Evolutionary conservation across 768 basidiomycete genomes (phyloP).

Genomic region (Tulasnella calospora): DNA sequence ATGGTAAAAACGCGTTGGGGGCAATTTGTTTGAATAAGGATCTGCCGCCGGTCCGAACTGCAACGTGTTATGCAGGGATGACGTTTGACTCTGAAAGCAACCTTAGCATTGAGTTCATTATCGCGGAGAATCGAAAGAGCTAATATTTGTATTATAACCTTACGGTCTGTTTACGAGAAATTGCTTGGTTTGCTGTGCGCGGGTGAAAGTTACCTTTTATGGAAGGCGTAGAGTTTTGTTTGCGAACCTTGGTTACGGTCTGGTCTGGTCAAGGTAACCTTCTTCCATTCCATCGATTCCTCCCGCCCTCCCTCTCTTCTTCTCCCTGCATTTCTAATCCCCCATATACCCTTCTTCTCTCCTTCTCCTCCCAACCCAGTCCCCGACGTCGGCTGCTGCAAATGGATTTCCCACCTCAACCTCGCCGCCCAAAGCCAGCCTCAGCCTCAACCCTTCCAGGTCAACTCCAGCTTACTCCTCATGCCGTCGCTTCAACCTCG

Average conservation of each 20-base stretch:
- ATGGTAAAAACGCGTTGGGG: not conserved
- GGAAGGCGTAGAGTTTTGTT: not conserved
- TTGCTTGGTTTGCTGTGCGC: not conserved
- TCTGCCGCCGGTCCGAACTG: not conserved
- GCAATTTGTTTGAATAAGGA: not conserved
- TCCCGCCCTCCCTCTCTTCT: not conserved
- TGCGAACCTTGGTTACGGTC: not conserved
- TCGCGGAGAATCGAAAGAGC: not conserved
- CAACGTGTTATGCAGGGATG: not conserved
- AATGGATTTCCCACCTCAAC: slow-evolving; percentile 9
- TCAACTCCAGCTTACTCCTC: not conserved
- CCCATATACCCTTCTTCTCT: not conserved
- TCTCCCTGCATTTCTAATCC: not conserved
- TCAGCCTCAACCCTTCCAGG: not conserved
- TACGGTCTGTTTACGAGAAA: not conserved
- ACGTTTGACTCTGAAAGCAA: not conserved
- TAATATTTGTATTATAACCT: not conserved
- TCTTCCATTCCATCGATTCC: not conserved
- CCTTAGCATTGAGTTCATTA: not conserved
- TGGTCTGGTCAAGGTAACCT: not conserved
- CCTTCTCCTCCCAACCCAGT: not conserved
- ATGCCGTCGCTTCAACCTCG: not conserved
- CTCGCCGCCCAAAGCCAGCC: not conserved
- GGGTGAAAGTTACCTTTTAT: not conserved
- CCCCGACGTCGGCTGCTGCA: not conserved